Evolutionary conservation across 805 yeast species (phyloP).

Genomic region (Metschnikowia reukaufii): DNA sequence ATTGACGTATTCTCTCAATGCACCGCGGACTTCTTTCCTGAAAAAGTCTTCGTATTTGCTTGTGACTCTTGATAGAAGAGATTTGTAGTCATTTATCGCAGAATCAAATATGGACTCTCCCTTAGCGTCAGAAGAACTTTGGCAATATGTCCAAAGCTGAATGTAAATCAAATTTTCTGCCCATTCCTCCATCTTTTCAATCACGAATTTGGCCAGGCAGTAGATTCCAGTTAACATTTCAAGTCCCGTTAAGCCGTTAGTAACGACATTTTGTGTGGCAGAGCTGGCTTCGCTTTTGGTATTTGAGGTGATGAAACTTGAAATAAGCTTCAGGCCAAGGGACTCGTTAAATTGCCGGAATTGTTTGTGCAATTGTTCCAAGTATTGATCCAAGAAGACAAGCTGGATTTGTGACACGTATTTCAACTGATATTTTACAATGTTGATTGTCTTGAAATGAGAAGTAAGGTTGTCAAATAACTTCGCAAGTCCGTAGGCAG

Average conservation of each 20-base stretch:
- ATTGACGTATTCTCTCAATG: constrained; percentile 39
- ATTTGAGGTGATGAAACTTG: constrained; percentile 31
- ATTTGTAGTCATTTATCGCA: constrained; percentile 25
- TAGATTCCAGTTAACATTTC: constrained; percentile 32
- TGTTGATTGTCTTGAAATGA: constrained; percentile 51
- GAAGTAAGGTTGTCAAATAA: constrained; percentile 56
- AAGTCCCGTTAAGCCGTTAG: constrained; percentile 43
- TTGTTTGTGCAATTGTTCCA: constrained; percentile 30
- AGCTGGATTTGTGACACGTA: constrained; percentile 61
- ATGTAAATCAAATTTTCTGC: constrained; percentile 38
- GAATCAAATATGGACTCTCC: constrained; percentile 34
- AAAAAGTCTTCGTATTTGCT: constrained; percentile 32
- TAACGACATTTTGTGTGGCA: constrained; percentile 97
- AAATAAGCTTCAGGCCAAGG: constrained; percentile 31
- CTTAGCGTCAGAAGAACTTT: constrained; percentile 16
- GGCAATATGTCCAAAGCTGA: constrained; percentile 40
- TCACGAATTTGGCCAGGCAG: constrained; percentile 35
- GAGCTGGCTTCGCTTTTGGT: constrained; percentile 11
- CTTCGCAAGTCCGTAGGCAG: constrained; percentile 58
- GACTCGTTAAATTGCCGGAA: constrained; percentile 44
- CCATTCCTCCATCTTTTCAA: constrained; percentile 36
- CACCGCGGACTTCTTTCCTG: constrained; percentile 30
- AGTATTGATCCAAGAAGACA: constrained; percentile 53
- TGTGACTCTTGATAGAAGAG: constrained; percentile 21
- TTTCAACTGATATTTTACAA: constrained; percentile 50